Percentiles rank a stretch among this genome's conserved stretches.
phyloP scores from a whole-genome alignment of 192 early-diverging fungal genomes.

The Thoreauomyces humboldtii region DNA sequence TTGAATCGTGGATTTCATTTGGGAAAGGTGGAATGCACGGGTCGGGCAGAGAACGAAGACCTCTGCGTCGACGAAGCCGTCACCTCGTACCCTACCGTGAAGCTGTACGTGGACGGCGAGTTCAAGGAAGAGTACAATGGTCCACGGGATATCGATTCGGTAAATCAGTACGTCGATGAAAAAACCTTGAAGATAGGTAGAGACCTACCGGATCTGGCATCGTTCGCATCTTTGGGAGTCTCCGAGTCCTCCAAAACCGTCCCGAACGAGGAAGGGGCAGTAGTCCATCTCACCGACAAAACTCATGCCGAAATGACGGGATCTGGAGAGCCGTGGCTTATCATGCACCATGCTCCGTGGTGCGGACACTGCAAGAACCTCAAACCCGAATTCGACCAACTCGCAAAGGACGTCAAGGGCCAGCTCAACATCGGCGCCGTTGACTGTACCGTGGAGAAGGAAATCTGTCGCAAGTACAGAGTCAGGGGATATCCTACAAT shows the following conservation, averaged over 20 bases:
- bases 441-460: slow-evolving; percentile 70
- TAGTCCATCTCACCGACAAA: slow-evolving; percentile 13
- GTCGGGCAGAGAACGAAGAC: slow-evolving; percentile 47
- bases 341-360: slow-evolving; percentile 86
- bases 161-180: background rate
- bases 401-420: slow-evolving; percentile 60
- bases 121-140: slow-evolving; percentile 32
- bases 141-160: slow-evolving; percentile 15
- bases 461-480: slow-evolving; percentile 60
- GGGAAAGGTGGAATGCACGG: slow-evolving; percentile 67
- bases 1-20: slow-evolving; percentile 51
- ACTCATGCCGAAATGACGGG: slow-evolving; percentile 30
- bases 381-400: slow-evolving; percentile 73
- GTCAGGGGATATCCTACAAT: slow-evolving; percentile 84
- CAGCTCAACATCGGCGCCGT: slow-evolving; percentile 79
- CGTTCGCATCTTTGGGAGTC: too few species aligned
- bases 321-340: slow-evolving; percentile 72
- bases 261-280: background rate
- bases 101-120: slow-evolving; percentile 22
- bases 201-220: too few species aligned
- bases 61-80: slow-evolving; percentile 62
- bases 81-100: slow-evolving; percentile 53
- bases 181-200: too few species aligned
- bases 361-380: slow-evolving; percentile 83
- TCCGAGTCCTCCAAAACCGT: background rate